These are phyloP conservation scores for Sarocladium brachiariae DNA, from an alignment of 2,329 filamentous ascomycete species.

Conservation along the genomic window DNA sequence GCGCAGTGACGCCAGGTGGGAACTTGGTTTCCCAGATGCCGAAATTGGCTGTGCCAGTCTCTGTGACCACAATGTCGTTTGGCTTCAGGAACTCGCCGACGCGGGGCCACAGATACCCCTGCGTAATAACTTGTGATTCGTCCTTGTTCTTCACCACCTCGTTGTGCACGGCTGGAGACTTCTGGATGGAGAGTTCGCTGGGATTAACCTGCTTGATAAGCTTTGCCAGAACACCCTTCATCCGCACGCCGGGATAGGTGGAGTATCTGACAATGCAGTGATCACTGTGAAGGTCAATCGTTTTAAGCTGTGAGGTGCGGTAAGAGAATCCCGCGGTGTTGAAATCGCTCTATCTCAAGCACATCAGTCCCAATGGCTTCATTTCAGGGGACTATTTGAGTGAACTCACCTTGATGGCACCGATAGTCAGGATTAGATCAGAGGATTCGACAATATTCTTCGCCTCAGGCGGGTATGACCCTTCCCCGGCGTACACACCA, in stretches of 20 bases:
- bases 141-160: constrained; percentile 36
- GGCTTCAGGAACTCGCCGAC: constrained; percentile 65
- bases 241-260: constrained; percentile 68
- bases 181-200: constrained; percentile 47
- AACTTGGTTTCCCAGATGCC: constrained; percentile 83
- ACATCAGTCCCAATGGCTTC: not conserved
- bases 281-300: constrained; percentile 75
- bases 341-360: constrained; percentile 56
- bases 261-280: constrained; percentile 69
- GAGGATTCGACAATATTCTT: constrained; percentile 58
- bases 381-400: not conserved
- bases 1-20: constrained; percentile 66
- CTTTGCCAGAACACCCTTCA: constrained; percentile 71
- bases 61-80: constrained; percentile 74
- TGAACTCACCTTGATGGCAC: constrained; percentile 48
- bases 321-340: constrained; percentile 81
- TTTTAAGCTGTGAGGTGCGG: constrained; percentile 66
- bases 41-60: constrained; percentile 84
- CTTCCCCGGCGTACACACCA: constrained; percentile 78
- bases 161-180: constrained; percentile 48
- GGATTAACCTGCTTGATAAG: constrained; percentile 55
- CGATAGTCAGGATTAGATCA: constrained; percentile 65
- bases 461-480: constrained; percentile 58
- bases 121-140: constrained; percentile 46
- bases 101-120: constrained; percentile 71